These are phyloP conservation scores for Leccinum subspadiceum DNA, from an alignment of 1,284 basidiomycete genomes.

Conservation along the genomic window DNA sequence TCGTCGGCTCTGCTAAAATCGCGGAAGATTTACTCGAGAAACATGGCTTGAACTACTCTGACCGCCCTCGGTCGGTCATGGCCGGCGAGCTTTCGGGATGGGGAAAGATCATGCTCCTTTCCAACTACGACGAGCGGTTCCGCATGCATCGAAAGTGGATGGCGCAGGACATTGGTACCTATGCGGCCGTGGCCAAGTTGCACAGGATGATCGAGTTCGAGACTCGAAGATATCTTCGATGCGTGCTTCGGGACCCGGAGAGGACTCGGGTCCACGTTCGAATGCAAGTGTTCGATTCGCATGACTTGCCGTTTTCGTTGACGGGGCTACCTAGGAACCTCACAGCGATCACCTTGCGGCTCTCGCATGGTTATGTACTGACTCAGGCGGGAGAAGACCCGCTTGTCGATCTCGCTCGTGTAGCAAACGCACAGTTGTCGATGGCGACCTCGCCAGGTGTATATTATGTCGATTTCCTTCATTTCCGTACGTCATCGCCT, in stretches of 20 bases:
- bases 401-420: slow-evolving; percentile 17
- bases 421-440: slow-evolving; percentile 20
- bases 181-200: slow-evolving; percentile 13
- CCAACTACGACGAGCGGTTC: slow-evolving; percentile 23
- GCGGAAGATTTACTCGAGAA: slow-evolving; percentile 26
- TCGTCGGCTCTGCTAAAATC: slow-evolving; percentile 22
- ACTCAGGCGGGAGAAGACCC: slow-evolving; percentile 16
- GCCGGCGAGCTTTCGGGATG: slow-evolving; percentile 28
- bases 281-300: slow-evolving; percentile 11
- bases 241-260: slow-evolving; percentile 12
- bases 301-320: not conserved
- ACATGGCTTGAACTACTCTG: slow-evolving; percentile 20
- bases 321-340: slow-evolving; percentile 7
- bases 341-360: slow-evolving; percentile 20
- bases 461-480: slow-evolving; percentile 21
- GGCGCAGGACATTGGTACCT: slow-evolving; percentile 32
- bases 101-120: slow-evolving; percentile 25
- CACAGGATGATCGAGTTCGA: slow-evolving; percentile 27
- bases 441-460: slow-evolving; percentile 10
- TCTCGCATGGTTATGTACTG: slow-evolving; percentile 23
- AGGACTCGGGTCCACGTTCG: slow-evolving; percentile 14
- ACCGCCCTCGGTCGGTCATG: slow-evolving; percentile 26
- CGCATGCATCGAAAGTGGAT: slow-evolving; percentile 23
- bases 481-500: slow-evolving; percentile 8
- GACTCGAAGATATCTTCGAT: slow-evolving; percentile 12